These are phyloP conservation scores for Diaporthe batatas DNA, from an alignment of 2,329 filamentous ascomycete genomes.

Conservation along the genomic window DNA sequence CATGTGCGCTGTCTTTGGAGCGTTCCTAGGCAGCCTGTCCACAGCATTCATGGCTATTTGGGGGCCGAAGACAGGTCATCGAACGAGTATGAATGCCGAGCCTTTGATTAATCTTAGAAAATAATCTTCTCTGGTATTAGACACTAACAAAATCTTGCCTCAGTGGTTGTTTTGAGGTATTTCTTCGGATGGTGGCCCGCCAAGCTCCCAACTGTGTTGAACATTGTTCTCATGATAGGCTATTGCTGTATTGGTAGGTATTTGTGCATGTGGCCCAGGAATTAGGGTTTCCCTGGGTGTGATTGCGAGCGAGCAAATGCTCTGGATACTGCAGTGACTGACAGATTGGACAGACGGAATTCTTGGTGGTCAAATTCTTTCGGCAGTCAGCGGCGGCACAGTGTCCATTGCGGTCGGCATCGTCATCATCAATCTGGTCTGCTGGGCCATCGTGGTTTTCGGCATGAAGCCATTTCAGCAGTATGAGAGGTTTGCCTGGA, in stretches of 20 bases:
- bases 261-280: too few relatives aligned
- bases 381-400: constrained; percentile 69
- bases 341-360: constrained; percentile 68
- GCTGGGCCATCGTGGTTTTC: constrained; percentile 75
- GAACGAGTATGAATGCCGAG: not conserved
- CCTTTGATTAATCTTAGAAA: too few relatives aligned
- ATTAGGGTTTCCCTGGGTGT: too few relatives aligned
- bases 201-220: not conserved
- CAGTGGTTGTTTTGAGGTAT: constrained; percentile 18
- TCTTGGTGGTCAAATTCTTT: constrained; percentile 76
- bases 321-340: too few relatives aligned
- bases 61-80: constrained; percentile 48
- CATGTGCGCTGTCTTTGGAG: constrained; percentile 48
- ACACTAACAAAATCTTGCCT: not conserved
- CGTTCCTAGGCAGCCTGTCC: constrained; percentile 46
- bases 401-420: constrained; percentile 77
- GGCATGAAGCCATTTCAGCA: constrained; percentile 77
- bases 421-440: constrained; percentile 72
- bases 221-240: constrained; percentile 21
- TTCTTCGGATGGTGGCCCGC: constrained; percentile 24
- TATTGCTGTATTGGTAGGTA: constrained; percentile 25
- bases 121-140: not conserved
- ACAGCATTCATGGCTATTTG: constrained; percentile 49
- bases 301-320: fast-evolving
- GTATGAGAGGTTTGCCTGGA: constrained; percentile 77